These are phyloP conservation scores for Colletotrichum plurivorum DNA, from an alignment of 2,329 filamentous ascomycete genomes.

Conservation along the genomic window DNA sequence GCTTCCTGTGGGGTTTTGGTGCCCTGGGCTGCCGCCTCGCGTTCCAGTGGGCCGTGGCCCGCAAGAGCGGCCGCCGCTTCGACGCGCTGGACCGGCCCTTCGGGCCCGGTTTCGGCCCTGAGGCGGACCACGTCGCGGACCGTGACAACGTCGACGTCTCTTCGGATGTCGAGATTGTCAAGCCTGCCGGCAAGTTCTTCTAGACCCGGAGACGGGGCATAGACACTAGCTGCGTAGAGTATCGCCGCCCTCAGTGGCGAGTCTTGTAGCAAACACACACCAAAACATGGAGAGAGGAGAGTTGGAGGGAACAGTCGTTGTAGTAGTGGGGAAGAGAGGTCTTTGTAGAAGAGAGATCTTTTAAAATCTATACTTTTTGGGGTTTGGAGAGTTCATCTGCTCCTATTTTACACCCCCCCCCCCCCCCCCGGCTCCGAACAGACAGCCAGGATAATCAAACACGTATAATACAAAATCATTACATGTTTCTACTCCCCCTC, in stretches of 20 bases:
- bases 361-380: slow-evolving; percentile 6
- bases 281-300: background rate
- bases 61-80: slow-evolving; percentile 72
- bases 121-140: slow-evolving; percentile 39
- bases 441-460: slow-evolving; percentile 29
- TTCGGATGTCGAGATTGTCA: slow-evolving; percentile 52
- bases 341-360: slow-evolving; percentile 8
- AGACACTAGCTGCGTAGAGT: slow-evolving; percentile 3
- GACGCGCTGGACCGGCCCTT: slow-evolving; percentile 74
- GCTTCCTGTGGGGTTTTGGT: slow-evolving; percentile 77
- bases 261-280: background rate
- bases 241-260: background rate
- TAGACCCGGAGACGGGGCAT: slow-evolving; percentile 45
- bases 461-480: slow-evolving; percentile 39
- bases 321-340: too few species aligned
- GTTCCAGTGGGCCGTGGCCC: slow-evolving; percentile 71
- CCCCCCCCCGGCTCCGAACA: background rate
- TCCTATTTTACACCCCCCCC: slow-evolving; percentile 13
- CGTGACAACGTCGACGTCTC: slow-evolving; percentile 46
- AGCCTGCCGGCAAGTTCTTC: slow-evolving; percentile 68
- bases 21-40: slow-evolving; percentile 73
- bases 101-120: slow-evolving; percentile 31
- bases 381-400: slow-evolving; percentile 22
- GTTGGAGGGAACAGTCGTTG: background rate
- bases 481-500: slow-evolving; percentile 39